Base-by-base conservation (phyloP, 23 red algal genomes). In the Gracilaria domingensis region DNA sequence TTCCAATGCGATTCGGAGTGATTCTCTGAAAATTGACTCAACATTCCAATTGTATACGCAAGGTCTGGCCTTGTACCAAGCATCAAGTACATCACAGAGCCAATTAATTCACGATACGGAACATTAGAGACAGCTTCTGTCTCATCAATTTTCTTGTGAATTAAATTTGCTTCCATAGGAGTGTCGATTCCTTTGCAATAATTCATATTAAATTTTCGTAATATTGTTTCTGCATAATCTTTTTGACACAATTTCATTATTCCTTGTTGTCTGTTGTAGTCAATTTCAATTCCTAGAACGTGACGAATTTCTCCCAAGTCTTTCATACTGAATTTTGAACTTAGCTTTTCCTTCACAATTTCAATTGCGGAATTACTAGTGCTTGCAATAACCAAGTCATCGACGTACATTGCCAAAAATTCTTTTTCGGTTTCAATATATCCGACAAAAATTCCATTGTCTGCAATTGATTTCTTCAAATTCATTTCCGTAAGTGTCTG, bases 111-210 rank as follows among this genome's bases (percentile, higher is more conserved):
- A 72, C 64, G 24, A 33, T 85, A 74, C 4, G 64, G 1, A 29
- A 85, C 0, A 16, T 54, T 34, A 16, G 16, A 17, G 14, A 66
- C 25, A 14, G 12, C 26, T 40, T 17, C 44, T 12, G 6, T 7
- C 8, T 34, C 35, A 18, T 20, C 25, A 37, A 37, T 8, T 53
- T 20, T 0, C 11, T 29, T 34, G 36, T 66, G 20, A 65, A 45
- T 54, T 39, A 28, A 24, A 33, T 60, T 60, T 35, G 51, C 57
- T 29, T 45, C 56, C 80, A 84, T 64, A 7, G 56, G 53, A 16
- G 80, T 84, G 66, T 47, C 16, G 20, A 84, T 40, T 42, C 30
- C 80, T 40, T 84, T 84, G 58, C 80, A 84, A 18, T 29, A 28
- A 4, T 35, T 36, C 80, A 84, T 84, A 65, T 60, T 60, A 2